phyloP scores from a whole-genome alignment of 805 yeast species.

The Nakazawaea molendinolei region DNA sequence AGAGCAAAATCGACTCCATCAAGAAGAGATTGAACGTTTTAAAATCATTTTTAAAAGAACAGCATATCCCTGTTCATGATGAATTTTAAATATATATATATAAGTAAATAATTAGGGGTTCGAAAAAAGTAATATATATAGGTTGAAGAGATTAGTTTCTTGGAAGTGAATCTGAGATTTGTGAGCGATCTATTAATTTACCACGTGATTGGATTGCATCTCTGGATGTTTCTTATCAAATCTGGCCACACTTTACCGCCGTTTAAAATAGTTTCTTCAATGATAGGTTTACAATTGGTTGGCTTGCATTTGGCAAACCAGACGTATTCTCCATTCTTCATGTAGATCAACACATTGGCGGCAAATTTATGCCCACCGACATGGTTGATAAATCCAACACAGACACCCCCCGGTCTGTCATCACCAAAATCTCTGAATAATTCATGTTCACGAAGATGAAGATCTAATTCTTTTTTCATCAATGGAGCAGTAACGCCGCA shows the following conservation, averaged over 20 bases:
- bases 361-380: conserved; percentile 96
- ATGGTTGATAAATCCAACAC: conserved; percentile 69
- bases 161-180: too few relatives aligned
- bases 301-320: conserved; percentile 91
- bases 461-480: conserved; percentile 72
- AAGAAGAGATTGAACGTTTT: conserved; percentile 46
- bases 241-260: conserved; percentile 70
- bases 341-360: conserved; percentile 78
- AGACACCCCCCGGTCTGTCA: conserved; percentile 66
- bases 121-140: neutral
- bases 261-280: conserved; percentile 66
- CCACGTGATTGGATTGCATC: conserved; percentile 49
- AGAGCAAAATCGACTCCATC: conserved; percentile 43
- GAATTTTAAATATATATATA: conserved; percentile 20
- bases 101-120: neutral
- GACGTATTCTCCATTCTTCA: conserved; percentile 65
- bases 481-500: conserved; percentile 95
- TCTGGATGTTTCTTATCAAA: conserved; percentile 53
- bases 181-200: too few relatives aligned
- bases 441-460: conserved; percentile 62
- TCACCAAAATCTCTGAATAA: conserved; percentile 75
- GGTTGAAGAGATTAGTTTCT: neutral
- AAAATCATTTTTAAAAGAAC: conserved; percentile 20
- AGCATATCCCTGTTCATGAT: conserved; percentile 10
- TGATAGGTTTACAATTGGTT: conserved; percentile 60